Conservation (phyloP, 2,329 filamentous ascomycete genomes). For the Hymenoscyphus occultus region DNA sequence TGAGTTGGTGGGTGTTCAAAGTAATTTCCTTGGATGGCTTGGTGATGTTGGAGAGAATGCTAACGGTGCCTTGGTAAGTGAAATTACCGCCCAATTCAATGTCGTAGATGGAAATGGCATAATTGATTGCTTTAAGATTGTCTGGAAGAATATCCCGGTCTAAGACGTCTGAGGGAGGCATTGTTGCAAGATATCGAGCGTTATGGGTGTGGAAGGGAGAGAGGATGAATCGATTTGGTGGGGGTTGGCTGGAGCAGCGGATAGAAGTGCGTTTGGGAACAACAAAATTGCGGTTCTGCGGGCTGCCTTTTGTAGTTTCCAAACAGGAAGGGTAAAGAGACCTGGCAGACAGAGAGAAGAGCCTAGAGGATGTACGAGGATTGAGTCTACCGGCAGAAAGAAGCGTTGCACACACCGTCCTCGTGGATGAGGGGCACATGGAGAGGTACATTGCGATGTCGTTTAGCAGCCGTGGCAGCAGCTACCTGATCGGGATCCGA, state of each 20-base stretch:
- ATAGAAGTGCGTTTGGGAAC: background rate
- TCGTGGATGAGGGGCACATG: background rate
- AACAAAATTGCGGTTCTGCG: background rate
- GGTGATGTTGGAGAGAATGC: constrained; percentile 71
- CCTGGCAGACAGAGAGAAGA: background rate
- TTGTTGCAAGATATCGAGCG: constrained; percentile 15
- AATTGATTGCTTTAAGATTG: constrained; percentile 77
- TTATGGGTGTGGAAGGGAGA: background rate
- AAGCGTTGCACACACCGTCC: background rate
- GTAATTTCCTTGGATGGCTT: constrained; percentile 73
- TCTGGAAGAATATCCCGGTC: constrained; percentile 62
- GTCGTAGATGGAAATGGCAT: constrained; percentile 76
- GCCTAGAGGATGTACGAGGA: background rate
- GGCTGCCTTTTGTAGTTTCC: background rate
- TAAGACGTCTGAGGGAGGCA: constrained; percentile 43
- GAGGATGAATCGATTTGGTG: background rate
- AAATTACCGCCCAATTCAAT: constrained; percentile 70
- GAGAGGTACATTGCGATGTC: background rate
- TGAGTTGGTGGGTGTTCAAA: constrained; percentile 82
- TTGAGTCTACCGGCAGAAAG: background rate
- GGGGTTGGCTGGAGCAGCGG: background rate
- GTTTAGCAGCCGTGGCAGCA: background rate
- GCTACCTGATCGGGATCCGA: background rate
- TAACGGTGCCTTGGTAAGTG: constrained; percentile 78
- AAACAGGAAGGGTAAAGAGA: background rate